Conservation (phyloP, 2,329 filamentous ascomycete species). For the Penicillium capsulatum region DNA sequence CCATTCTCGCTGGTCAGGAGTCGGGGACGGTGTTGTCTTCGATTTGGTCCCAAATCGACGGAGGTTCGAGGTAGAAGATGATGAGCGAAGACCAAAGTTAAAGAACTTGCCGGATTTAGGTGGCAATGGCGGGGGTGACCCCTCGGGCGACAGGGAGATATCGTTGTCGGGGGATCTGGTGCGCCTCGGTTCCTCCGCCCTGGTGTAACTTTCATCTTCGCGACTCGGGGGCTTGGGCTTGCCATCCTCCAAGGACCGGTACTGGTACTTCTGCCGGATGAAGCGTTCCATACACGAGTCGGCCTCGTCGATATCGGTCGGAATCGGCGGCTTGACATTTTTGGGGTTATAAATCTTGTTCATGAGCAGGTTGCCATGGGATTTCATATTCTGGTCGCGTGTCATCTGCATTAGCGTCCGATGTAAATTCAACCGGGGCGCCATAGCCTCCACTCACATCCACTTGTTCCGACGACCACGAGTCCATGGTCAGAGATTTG, state of each 20-base stretch:
- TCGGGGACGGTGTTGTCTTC: conserved; percentile 40
- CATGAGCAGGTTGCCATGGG: conserved; percentile 76
- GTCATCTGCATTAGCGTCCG: conserved; percentile 71
- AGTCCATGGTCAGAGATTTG: conserved; percentile 98
- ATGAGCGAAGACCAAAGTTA: conserved; percentile 62
- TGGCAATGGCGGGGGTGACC: conserved; percentile 54
- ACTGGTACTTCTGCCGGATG: conserved; percentile 90
- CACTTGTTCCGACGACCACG: conserved; percentile 92
- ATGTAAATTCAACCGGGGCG: not conserved
- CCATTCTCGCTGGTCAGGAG: conserved; percentile 23
- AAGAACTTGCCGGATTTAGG: conserved; percentile 60
- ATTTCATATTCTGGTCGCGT: conserved; percentile 80
- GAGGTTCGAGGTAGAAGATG: conserved; percentile 64
- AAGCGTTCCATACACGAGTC: conserved; percentile 94
- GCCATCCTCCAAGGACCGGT: conserved; percentile 51
- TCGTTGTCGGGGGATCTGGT: conserved; percentile 8
- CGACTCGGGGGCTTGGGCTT: conserved; percentile 46
- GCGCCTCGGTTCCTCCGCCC: conserved; percentile 10
- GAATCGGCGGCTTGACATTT: conserved; percentile 75
- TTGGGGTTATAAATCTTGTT: conserved; percentile 88
- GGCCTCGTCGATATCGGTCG: conserved; percentile 85
- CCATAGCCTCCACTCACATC: conserved; percentile 61
- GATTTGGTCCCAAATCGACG: conserved; percentile 54
- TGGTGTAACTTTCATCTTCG: conserved; percentile 55
- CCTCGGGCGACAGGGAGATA: conserved; percentile 44